Evolutionary conservation across 495 filamentous ascomycete species (phyloP), one percentile per base, ranked within the genome.

Genomic region (Hypoxylon intermedium): DNA sequence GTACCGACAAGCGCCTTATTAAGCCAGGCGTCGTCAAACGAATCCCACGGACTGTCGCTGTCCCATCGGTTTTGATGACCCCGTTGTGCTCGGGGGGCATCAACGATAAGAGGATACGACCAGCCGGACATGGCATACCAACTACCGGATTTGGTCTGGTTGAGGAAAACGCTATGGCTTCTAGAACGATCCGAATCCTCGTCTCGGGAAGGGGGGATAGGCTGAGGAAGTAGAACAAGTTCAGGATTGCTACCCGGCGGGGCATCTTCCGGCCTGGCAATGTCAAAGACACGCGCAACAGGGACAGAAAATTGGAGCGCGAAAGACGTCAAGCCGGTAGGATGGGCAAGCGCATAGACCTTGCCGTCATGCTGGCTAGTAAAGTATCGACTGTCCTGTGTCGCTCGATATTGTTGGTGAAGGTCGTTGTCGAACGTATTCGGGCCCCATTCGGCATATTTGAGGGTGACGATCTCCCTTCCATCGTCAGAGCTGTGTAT

Each of bases 91-190:
- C 78, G 72, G 3, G 88, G 87, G 4, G 86, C 83, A 18, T 89
- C 84, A 7, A 92, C 86, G 16, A 93, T 88, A 6, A 90, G 71
- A n/a, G 94, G 94, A 65, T 96, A 98, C 3, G 85, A 88, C 50
- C 73, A 83, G 46, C 95, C 93, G 0, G 94, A 97, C 74, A 98
- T 83, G 13, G 93, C 94, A 73, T 93, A 98, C 91, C 93, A 97
- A 54, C 90, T 87, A 31, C 92, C 93, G 31, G 80, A 79, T 60
- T 89, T 84, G 6, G 91, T 97, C 51, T 86, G 87, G 67, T 97
- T 95, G 42, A 98, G 83, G 69, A 94, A 97, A 2, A 96, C 87
- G 30, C 85, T 86, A 49, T 82, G 75, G 34, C 83, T 84, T 20
- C 83, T 78, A 12, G 83, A 83, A 45, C 85, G 81, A 15, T 80